phyloP scores from a whole-genome alignment of 257 asterid genomes.

The Plectranthus barbatus region DNA sequence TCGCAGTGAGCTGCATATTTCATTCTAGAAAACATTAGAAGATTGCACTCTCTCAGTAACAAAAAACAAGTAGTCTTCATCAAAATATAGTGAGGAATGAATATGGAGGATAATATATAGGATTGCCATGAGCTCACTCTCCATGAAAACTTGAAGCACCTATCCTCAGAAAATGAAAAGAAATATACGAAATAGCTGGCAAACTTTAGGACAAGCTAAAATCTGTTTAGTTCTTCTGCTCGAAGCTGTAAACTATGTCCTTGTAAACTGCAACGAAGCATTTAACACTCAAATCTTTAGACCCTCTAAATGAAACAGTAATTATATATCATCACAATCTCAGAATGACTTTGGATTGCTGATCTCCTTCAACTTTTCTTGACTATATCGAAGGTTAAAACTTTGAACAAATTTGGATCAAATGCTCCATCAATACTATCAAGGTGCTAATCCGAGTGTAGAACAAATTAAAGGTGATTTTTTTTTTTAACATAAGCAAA shows the following conservation, averaged over 20 bases:
- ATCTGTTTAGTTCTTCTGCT: not conserved
- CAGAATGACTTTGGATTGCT: not conserved
- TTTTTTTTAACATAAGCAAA: not conserved
- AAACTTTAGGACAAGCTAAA: not conserved
- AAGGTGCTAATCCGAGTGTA: too few species aligned
- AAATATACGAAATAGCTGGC: not conserved
- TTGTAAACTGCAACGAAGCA: not conserved
- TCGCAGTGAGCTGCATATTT: slow-evolving; percentile 50
- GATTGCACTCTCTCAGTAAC: too few species aligned
- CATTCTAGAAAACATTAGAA: not conserved
- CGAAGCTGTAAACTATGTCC: not conserved
- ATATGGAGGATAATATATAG: too few species aligned
- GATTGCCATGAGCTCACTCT: too few species aligned
- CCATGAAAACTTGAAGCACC: not conserved
- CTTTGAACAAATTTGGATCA: not conserved
- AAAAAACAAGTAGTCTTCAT: too few species aligned
- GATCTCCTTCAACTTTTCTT: not conserved
- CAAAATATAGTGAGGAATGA: not conserved
- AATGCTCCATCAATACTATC: not conserved
- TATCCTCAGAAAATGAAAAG: not conserved
- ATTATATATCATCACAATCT: not conserved
- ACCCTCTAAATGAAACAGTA: not conserved
- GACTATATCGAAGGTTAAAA: not conserved
- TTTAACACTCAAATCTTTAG: not conserved
- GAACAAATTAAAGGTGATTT: not conserved